These are phyloP conservation scores for Hypoxylon sp. DNA, from an alignment of 2,329 filamentous ascomycete species.

Conservation along the genomic window DNA sequence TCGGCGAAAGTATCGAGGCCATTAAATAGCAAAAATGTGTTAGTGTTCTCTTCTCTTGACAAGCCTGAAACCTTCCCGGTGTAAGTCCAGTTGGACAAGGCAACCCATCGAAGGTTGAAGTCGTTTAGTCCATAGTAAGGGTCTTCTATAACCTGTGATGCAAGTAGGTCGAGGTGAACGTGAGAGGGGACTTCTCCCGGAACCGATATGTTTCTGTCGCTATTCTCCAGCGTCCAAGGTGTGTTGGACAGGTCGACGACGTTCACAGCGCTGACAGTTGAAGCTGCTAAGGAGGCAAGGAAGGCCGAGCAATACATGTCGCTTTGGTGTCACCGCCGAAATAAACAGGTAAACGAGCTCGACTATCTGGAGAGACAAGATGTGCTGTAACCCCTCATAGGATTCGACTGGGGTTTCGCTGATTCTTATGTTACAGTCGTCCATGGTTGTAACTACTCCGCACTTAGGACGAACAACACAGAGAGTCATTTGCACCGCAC, in stretches of 20 bases:
- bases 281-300: slow-evolving; percentile 18
- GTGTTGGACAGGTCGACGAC: slow-evolving; percentile 60
- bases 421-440: slow-evolving; percentile 10
- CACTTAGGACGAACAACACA: neutral
- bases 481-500: neutral
- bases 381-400: neutral
- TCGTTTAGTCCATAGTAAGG: slow-evolving; percentile 71
- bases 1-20: slow-evolving; percentile 74
- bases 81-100: slow-evolving; percentile 74
- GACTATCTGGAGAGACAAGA: slow-evolving; percentile 1
- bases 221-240: slow-evolving; percentile 63
- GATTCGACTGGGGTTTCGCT: too few relatives aligned
- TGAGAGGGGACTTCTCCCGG: slow-evolving; percentile 71
- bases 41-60: slow-evolving; percentile 53
- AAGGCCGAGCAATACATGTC: slow-evolving; percentile 18
- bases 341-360: neutral
- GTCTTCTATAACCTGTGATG: slow-evolving; percentile 67
- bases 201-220: slow-evolving; percentile 65
- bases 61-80: slow-evolving; percentile 63
- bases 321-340: slow-evolving; percentile 2
- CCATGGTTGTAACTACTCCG: slow-evolving; percentile 2
- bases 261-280: slow-evolving; percentile 35
- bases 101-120: slow-evolving; percentile 72
- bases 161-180: slow-evolving; percentile 71
- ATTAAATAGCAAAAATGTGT: slow-evolving; percentile 72